These are phyloP conservation scores for Podospora bellae-mahoneyi DNA, from an alignment of 495 filamentous ascomycete genomes.

Conservation along the genomic window DNA sequence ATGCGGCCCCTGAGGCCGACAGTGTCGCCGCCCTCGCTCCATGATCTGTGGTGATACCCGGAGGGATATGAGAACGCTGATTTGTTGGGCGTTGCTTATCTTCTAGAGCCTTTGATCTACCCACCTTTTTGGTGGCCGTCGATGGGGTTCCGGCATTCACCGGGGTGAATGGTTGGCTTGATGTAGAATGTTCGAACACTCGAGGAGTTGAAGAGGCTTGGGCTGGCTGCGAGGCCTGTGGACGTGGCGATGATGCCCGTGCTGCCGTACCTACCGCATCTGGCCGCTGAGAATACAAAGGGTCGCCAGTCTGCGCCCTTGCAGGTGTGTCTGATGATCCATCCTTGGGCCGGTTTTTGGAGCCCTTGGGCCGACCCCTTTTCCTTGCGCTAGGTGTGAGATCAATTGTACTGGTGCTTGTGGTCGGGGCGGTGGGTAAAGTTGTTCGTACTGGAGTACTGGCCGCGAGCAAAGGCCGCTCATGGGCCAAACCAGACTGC, in stretches of 20 bases:
- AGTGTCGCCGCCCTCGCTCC: not conserved
- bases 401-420: slow-evolving; percentile 5
- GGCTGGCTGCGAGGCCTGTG: not conserved
- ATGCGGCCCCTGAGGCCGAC: not conserved
- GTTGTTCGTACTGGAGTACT: slow-evolving; percentile 15
- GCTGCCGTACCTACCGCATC: not conserved
- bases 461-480: not conserved
- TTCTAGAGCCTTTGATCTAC: not conserved
- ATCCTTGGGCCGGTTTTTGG: slow-evolving; percentile 48
- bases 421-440: slow-evolving; percentile 17
- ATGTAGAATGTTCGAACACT: not conserved
- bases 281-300: slow-evolving; percentile 12
- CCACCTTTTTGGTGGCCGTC: not conserved
- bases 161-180: slow-evolving; percentile 7
- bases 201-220: not conserved
- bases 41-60: not conserved
- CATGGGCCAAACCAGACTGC: not conserved
- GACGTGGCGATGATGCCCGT: not conserved
- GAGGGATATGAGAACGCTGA: not conserved
- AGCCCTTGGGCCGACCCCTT: slow-evolving; percentile 45
- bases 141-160: not conserved
- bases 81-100: not conserved
- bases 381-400: slow-evolving; percentile 29
- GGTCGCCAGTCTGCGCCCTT: slow-evolving; percentile 4
- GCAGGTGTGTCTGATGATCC: slow-evolving; percentile 5